These are phyloP conservation scores for Boletus reticuloceps DNA, from an alignment of 768 basidiomycete species.

Conservation along the genomic window DNA sequence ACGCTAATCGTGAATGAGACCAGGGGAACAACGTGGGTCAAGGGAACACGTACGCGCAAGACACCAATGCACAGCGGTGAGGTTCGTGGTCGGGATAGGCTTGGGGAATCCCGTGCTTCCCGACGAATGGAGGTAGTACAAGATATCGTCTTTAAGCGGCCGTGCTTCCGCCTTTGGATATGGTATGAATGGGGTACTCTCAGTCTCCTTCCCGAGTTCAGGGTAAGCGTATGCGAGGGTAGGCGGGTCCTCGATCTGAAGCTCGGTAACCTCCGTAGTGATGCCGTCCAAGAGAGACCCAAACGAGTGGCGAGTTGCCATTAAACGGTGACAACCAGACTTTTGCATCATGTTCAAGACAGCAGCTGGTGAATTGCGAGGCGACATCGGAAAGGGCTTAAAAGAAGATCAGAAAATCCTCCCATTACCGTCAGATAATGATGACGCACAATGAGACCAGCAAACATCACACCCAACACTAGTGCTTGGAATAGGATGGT, in stretches of 20 bases:
- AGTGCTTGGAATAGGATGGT: constrained; percentile 43
- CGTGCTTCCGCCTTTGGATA: constrained; percentile 8
- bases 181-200: not conserved
- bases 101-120: constrained; percentile 50
- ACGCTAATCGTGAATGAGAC: constrained; percentile 11
- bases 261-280: constrained; percentile 1
- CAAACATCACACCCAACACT: constrained; percentile 30
- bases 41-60: constrained; percentile 26
- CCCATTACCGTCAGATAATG: too few species aligned
- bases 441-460: not conserved
- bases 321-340: constrained; percentile 37
- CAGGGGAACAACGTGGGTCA: not conserved
- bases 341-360: constrained; percentile 35
- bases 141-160: constrained; percentile 15
- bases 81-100: constrained; percentile 36
- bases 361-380: constrained; percentile 37
- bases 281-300: constrained; percentile 31
- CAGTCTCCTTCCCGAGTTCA: not conserved
- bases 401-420: not conserved
- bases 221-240: constrained; percentile 12
- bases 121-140: constrained; percentile 46
- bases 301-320: constrained; percentile 34
- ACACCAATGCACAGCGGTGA: constrained; percentile 33
- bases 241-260: constrained; percentile 17
- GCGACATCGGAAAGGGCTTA: constrained; percentile 35